Evolutionary conservation across 2,329 filamentous ascomycete genomes (phyloP).

Genomic region (Ceratocystis eucalypticola): DNA sequence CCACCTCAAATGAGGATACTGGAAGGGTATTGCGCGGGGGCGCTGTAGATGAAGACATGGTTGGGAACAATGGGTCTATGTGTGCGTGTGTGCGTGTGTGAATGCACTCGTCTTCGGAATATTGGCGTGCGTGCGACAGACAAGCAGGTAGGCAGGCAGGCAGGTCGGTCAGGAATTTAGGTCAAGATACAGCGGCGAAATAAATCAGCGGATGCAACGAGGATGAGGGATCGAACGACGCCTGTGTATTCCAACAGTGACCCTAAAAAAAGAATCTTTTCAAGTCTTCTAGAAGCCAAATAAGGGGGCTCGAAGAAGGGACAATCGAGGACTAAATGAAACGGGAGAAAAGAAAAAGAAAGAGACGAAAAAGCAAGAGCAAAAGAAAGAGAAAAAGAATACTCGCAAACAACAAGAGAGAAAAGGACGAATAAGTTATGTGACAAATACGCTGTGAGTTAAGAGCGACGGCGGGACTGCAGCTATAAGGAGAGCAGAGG

Average conservation of each 20-base stretch:
- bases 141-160: no score
- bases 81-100: no score
- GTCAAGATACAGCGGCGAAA: background rate
- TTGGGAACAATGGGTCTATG: constrained; percentile 7
- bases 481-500: no score
- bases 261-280: background rate
- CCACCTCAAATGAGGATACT: constrained; percentile 19
- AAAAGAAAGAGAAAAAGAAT: background rate
- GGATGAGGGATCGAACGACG: background rate
- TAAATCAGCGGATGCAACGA: background rate
- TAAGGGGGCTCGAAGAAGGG: background rate
- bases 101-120: no score
- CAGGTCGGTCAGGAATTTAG: background rate
- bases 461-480: no score
- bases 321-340: background rate
- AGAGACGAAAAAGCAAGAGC: background rate
- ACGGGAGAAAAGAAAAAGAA: background rate
- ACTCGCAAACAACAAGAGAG: background rate
- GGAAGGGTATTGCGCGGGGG: constrained; percentile 19
- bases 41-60: constrained; percentile 18
- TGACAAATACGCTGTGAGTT: no score
- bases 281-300: background rate
- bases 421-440: background rate
- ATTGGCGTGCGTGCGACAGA: no score
- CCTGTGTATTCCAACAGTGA: no score